phyloP scores from a whole-genome alignment of 1,139 yeast species.

The Candida sanyaensis region DNA sequence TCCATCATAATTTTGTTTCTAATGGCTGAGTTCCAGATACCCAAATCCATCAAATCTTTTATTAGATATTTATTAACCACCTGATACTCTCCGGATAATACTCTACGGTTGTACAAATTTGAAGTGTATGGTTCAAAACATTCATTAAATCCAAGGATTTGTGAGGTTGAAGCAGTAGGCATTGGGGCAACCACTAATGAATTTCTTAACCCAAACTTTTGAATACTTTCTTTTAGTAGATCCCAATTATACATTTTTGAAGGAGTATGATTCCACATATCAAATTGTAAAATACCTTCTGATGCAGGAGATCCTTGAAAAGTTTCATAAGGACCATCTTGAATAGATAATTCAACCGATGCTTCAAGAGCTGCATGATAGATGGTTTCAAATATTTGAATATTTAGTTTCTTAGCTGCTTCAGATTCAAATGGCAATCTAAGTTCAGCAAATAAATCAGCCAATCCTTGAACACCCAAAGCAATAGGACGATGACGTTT shows the following conservation, averaged over 20 bases:
- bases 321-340: conserved; percentile 65
- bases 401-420: conserved; percentile 69
- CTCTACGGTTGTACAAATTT: conserved; percentile 84
- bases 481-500: conserved; percentile 84
- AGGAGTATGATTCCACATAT: conserved; percentile 79
- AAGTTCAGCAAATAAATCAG: conserved; percentile 78
- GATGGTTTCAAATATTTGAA: conserved; percentile 85
- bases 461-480: conserved; percentile 87
- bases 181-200: conserved; percentile 86
- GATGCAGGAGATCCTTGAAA: conserved; percentile 85
- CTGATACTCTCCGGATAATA: conserved; percentile 86
- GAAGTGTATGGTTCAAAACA: conserved; percentile 93
- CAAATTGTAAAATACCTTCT: conserved; percentile 74
- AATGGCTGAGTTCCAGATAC: conserved; percentile 79
- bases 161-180: conserved; percentile 96
- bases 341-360: conserved; percentile 70
- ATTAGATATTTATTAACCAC: conserved; percentile 82
- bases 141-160: conserved; percentile 84
- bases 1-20: conserved; percentile 77
- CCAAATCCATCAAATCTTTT: conserved; percentile 79
- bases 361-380: conserved; percentile 86
- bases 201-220: conserved; percentile 71
- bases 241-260: conserved; percentile 78
- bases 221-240: conserved; percentile 57
- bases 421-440: conserved; percentile 79